Percentiles rank a stretch among this genome's conserved stretches.
These are phyloP conservation scores for Melanopsichium pennsylvanicum DNA, from an alignment of 1,284 basidiomycete genomes.

Conservation along the genomic window DNA sequence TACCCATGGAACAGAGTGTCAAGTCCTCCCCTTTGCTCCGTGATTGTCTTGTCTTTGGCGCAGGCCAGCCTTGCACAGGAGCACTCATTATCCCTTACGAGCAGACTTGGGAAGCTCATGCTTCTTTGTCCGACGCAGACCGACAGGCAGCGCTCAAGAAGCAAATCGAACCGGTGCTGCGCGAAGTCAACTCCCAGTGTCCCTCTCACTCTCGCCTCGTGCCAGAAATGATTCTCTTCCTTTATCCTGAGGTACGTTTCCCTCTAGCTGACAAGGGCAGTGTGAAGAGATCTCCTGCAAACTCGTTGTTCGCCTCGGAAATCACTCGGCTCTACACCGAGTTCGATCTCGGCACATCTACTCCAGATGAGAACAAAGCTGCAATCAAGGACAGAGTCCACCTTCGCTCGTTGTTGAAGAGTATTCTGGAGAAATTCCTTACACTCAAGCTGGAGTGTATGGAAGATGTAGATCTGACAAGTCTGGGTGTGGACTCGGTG, in stretches of 20 bases:
- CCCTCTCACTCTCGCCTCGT: conserved; percentile 41
- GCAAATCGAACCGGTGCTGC: conserved; percentile 22
- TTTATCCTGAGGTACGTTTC: conserved; percentile 9
- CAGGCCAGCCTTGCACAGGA: conserved; percentile 71
- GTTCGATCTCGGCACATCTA: conserved; percentile 31
- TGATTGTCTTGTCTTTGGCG: conserved; percentile 73
- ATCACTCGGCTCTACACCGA: conserved; percentile 36
- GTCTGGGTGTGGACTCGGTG: conserved; percentile 72
- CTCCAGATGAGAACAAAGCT: conserved; percentile 17
- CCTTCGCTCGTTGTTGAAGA: conserved; percentile 10
- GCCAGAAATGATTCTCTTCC: conserved; percentile 36
- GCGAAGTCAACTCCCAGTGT: conserved; percentile 26
- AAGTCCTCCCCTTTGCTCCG: conserved; percentile 62
- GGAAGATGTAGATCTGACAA: conserved; percentile 65
- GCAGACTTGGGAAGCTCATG: conserved; percentile 64
- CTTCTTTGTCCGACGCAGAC: conserved; percentile 4
- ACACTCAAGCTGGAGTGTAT: conserved; percentile 59
- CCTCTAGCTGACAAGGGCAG: conserved; percentile 39
- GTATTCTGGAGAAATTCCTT: conserved; percentile 23
- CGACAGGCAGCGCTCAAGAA: conserved; percentile 28
- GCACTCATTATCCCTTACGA: conserved; percentile 72
- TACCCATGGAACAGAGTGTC: conserved; percentile 47
- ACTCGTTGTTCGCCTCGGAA: conserved; percentile 12
- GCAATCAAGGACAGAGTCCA: conserved; percentile 6
- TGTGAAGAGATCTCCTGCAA: conserved; percentile 27